Percentiles rank a stretch among this genome's conserved stretches.
Conservation (phyloP, 192 early-diverging fungal species). For the Coemansia sp. region DNA sequence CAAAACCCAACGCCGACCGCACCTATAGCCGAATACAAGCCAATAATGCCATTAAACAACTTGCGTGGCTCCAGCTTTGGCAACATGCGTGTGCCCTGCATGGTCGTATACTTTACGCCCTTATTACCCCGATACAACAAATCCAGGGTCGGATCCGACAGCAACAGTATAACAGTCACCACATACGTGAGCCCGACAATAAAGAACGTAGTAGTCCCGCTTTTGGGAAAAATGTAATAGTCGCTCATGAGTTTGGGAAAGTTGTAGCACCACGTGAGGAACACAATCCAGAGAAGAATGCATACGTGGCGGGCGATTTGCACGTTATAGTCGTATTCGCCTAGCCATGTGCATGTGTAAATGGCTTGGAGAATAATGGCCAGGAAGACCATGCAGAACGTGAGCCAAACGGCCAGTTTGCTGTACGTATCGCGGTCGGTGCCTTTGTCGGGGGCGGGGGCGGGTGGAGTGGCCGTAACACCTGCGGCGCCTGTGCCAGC, state of each 20-base stretch:
- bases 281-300: background rate
- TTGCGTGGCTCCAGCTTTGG: constrained; percentile 3
- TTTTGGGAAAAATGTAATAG: constrained; percentile 1
- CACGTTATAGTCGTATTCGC: constrained; percentile 10
- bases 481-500: too few relatives aligned
- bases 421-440: background rate
- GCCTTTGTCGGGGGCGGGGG: background rate
- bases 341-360: constrained; percentile 12
- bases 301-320: constrained; percentile 3
- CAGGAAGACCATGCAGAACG: background rate
- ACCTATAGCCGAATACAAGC: background rate
- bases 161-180: background rate
- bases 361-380: constrained; percentile 5
- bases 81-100: constrained; percentile 1
- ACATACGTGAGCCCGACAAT: background rate
- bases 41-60: constrained; percentile 11
- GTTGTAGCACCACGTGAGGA: background rate
- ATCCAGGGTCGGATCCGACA: background rate
- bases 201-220: background rate
- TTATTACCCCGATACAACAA: background rate
- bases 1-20: background rate
- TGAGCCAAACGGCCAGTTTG: background rate
- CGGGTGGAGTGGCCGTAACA: too few relatives aligned
- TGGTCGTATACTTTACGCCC: background rate
- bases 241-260: background rate